These are phyloP conservation scores for Papiliotrema terrestris DNA, from an alignment of 1,284 basidiomycete genomes.

Conservation along the genomic window DNA sequence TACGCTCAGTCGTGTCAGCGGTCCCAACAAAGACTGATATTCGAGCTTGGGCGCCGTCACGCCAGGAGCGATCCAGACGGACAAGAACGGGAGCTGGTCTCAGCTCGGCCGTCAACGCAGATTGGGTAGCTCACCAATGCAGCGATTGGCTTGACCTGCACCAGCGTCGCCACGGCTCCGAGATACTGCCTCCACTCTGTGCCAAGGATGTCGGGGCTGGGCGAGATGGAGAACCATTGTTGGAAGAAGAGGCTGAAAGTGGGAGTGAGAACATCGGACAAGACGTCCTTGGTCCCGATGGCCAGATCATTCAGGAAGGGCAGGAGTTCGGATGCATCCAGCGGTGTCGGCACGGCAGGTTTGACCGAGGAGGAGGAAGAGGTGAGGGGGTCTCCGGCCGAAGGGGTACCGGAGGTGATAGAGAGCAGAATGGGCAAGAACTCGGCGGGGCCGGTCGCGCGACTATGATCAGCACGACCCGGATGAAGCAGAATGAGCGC, in stretches of 20 bases:
- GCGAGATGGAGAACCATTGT: conserved; percentile 45
- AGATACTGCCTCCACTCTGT: conserved; percentile 78
- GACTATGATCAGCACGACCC: conserved; percentile 49
- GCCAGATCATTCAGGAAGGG: conserved; percentile 53
- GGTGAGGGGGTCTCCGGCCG: conserved; percentile 32
- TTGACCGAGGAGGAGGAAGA: background rate
- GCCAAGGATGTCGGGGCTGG: conserved; percentile 46
- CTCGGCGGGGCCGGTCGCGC: conserved; percentile 68
- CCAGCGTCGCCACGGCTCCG: conserved; percentile 73
- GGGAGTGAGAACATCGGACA: conserved; percentile 52
- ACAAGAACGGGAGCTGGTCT: conserved; percentile 43
- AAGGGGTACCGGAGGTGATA: conserved; percentile 56
- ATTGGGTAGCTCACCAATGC: conserved; percentile 53
- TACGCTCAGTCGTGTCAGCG: conserved; percentile 72
- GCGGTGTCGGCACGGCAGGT: background rate
- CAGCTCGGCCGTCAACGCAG: background rate
- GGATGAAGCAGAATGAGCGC: conserved; percentile 36
- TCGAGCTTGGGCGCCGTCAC: conserved; percentile 50
- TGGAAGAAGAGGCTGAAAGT: conserved; percentile 49
- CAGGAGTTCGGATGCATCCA: conserved; percentile 39
- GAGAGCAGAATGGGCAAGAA: conserved; percentile 69
- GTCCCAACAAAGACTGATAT: conserved; percentile 70
- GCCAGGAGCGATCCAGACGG: conserved; percentile 43
- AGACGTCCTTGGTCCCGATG: conserved; percentile 44
- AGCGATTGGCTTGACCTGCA: conserved; percentile 79